phyloP scores from a whole-genome alignment of 2,329 filamentous ascomycete species.

The Xylaria sp. region DNA sequence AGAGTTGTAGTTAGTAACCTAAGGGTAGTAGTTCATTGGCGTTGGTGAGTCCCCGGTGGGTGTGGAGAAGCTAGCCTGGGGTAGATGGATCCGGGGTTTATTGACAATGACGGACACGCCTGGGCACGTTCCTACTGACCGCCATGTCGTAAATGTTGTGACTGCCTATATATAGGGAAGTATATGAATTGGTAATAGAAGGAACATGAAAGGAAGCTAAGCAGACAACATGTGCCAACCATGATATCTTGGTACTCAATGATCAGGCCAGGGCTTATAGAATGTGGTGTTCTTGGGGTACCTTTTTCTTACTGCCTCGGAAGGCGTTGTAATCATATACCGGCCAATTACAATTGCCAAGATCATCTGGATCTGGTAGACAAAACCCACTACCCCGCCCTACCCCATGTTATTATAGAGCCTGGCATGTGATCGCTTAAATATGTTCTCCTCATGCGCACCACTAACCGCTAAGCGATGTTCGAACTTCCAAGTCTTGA shows the following conservation, averaged over 20 bases:
- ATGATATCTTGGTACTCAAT: not conserved
- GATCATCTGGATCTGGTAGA: not conserved
- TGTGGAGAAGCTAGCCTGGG: not conserved
- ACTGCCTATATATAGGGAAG: not conserved
- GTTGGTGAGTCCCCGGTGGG: constrained; percentile 1
- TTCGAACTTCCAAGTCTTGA: not conserved
- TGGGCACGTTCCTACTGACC: not conserved
- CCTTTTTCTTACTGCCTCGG: not conserved
- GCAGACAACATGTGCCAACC: not conserved
- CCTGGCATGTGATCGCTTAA: not conserved
- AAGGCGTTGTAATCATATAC: not conserved
- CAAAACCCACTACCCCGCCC: not conserved
- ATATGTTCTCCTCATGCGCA: not conserved
- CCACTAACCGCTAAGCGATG: constrained; percentile 1
- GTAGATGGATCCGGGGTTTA: constrained; percentile 7
- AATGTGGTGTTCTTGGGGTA: not conserved
- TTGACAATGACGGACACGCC: not conserved
- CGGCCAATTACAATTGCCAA: not conserved
- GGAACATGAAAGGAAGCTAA: not conserved
- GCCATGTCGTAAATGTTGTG: not conserved
- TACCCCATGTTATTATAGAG: not conserved
- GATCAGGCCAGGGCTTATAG: not conserved
- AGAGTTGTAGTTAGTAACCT: constrained; percentile 9
- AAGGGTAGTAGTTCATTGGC: constrained; percentile 9
- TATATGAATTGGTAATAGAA: not conserved